Conservation (phyloP, 768 basidiomycete species). For the Boletus eberwhitei region DNA sequence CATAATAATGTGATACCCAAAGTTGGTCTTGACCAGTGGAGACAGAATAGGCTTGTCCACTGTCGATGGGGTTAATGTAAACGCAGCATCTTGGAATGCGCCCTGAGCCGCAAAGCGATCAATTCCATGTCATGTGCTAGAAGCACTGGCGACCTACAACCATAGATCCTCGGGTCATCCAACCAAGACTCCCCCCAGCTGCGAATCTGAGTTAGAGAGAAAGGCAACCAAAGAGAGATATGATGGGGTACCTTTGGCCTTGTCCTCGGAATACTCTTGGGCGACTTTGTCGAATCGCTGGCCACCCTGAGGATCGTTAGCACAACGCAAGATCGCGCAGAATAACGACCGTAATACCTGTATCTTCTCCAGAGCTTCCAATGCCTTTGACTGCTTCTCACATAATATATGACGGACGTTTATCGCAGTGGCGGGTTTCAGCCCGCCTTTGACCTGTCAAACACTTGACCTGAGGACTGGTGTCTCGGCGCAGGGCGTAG, state of each 20-base stretch:
- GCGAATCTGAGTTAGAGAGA: constrained; percentile 1
- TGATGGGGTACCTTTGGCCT: constrained; percentile 64
- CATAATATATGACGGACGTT: constrained; percentile 88
- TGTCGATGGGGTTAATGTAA: constrained; percentile 73
- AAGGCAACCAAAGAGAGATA: not conserved
- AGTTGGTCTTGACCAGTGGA: constrained; percentile 74
- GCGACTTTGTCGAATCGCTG: constrained; percentile 86
- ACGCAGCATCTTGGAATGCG: constrained; percentile 86
- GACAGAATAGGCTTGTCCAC: constrained; percentile 75
- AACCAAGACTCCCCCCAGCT: constrained; percentile 86
- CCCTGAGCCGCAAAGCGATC: constrained; percentile 36
- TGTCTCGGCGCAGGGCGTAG: not conserved
- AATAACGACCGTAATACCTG: constrained; percentile 45
- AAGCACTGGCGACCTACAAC: constrained; percentile 43
- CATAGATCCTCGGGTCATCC: constrained; percentile 87
- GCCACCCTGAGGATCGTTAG: constrained; percentile 50
- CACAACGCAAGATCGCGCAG: not conserved
- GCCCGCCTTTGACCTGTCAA: constrained; percentile 48
- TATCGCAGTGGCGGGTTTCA: constrained; percentile 78
- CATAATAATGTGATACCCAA: constrained; percentile 90
- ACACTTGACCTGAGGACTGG: not conserved
- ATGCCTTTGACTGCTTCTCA: constrained; percentile 80
- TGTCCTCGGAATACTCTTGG: constrained; percentile 88
- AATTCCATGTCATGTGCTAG: not conserved
- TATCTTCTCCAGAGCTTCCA: constrained; percentile 75